These are phyloP conservation scores for Jaenimonas drosophilae DNA, from an alignment of 208 protist genomes.

Conservation along the genomic window DNA sequence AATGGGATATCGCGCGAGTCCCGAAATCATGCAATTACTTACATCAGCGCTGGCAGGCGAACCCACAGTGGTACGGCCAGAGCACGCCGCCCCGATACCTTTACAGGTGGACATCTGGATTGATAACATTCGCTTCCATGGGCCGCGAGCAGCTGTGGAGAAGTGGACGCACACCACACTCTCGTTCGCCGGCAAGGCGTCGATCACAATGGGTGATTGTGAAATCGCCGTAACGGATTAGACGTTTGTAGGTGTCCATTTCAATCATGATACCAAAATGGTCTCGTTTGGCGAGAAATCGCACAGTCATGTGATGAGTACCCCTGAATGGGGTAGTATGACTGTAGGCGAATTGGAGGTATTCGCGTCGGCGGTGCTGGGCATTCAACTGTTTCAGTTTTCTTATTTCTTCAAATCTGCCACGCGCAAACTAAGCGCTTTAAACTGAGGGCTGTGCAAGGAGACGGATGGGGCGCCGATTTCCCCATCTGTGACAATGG, in stretches of 20 bases:
- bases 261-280: too few relatives aligned
- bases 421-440: neutral
- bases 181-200: too few relatives aligned
- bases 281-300: too few relatives aligned
- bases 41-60: neutral
- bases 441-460: neutral
- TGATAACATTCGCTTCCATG: conserved; percentile 1
- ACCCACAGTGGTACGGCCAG: neutral
- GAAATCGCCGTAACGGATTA: too few relatives aligned
- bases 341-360: too few relatives aligned
- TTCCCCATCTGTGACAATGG: neutral
- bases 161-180: neutral
- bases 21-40: conserved; percentile 3
- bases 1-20: conserved; percentile 2
- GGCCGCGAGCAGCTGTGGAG: neutral
- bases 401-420: conserved; percentile 2
- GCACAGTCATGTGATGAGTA: too few relatives aligned
- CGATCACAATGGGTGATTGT: too few relatives aligned
- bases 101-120: neutral
- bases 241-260: too few relatives aligned
- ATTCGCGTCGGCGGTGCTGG: neutral
- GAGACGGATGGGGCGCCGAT: neutral
- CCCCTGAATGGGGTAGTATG: too few relatives aligned
- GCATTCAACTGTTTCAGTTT: neutral
- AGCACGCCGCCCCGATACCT: neutral